Conservation (phyloP, 345 rosid species). For the Ricinus communis region DNA sequence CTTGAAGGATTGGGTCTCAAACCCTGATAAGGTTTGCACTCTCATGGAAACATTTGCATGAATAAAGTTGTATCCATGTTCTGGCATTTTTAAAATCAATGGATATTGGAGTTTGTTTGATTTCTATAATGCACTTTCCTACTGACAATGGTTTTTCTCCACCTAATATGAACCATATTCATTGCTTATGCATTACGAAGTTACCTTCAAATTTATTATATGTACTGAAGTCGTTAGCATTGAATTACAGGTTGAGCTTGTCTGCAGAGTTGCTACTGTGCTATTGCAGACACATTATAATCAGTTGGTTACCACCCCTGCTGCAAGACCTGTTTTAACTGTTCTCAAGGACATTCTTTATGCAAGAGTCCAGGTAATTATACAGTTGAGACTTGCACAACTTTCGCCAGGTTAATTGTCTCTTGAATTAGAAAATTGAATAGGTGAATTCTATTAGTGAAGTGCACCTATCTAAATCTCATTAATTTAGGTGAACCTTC, state of each 20-base stretch:
- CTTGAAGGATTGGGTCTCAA: conserved; percentile 67
- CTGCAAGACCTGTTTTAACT: conserved; percentile 71
- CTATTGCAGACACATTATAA: conserved; percentile 74
- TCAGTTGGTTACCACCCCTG: conserved; percentile 76
- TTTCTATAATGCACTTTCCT: neutral
- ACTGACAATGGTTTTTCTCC: neutral
- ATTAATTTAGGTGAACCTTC: neutral
- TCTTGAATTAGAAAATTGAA: neutral
- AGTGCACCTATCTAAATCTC: neutral
- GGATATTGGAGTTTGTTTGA: neutral
- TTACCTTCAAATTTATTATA: neutral
- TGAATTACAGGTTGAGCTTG: conserved; percentile 70
- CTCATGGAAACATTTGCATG: neutral
- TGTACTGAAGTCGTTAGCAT: neutral
- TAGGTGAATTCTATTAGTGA: neutral
- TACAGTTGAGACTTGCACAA: neutral
- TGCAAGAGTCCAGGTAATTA: conserved; percentile 69
- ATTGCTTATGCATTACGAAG: neutral
- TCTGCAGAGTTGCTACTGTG: conserved; percentile 69
- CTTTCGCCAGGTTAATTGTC: neutral
- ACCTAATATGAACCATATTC: neutral
- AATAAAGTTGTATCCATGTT: neutral
- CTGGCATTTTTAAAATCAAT: neutral
- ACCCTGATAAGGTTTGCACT: conserved; percentile 77
- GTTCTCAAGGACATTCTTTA: conserved; percentile 67